Evolutionary conservation across 192 early-diverging fungal genomes (phyloP).

Genomic region (Coemansia sp.): DNA sequence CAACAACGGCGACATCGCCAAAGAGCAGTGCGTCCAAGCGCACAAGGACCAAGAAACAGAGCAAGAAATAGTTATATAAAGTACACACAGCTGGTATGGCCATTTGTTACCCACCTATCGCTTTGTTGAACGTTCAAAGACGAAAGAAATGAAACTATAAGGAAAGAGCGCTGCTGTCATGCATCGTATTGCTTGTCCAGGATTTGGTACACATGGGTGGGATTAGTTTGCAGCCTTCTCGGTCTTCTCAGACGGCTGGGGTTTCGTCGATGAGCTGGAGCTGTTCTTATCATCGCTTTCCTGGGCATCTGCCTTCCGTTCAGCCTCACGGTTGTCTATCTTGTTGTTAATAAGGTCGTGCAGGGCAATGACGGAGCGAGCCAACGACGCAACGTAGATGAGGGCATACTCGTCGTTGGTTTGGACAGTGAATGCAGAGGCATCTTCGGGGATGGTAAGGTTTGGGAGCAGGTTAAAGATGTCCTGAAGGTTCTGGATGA

Average conservation of each 20-base stretch:
- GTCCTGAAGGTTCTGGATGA: slow-evolving; percentile 98
- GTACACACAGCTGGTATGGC: too few relatives aligned
- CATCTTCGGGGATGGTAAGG: slow-evolving; percentile 74
- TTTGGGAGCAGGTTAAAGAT: slow-evolving; percentile 98
- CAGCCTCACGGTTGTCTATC: slow-evolving; percentile 72
- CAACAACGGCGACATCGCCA: slow-evolving; percentile 10
- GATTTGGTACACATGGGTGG: too few relatives aligned
- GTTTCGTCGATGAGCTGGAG: slow-evolving; percentile 4
- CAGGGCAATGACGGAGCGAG: slow-evolving; percentile 93
- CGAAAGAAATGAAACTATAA: background rate
- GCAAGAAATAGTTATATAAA: slow-evolving; percentile 21
- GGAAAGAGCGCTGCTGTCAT: background rate
- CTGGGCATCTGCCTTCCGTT: slow-evolving; percentile 36
- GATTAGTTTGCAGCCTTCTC: background rate
- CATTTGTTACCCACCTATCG: too few relatives aligned
- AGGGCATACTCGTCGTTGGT: slow-evolving; percentile 96
- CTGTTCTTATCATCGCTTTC: slow-evolving; percentile 33
- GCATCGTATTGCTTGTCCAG: too few relatives aligned
- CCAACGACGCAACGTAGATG: slow-evolving; percentile 89
- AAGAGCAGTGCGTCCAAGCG: slow-evolving; percentile 30
- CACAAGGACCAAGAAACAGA: slow-evolving; percentile 27
- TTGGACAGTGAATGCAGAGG: slow-evolving; percentile 83
- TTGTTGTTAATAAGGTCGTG: slow-evolving; percentile 99
- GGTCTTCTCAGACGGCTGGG: background rate
- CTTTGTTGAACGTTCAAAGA: too few relatives aligned